These are phyloP conservation scores for Gamarada debralockiae DNA, from an alignment of 495 filamentous ascomycete species.

Conservation along the genomic window DNA sequence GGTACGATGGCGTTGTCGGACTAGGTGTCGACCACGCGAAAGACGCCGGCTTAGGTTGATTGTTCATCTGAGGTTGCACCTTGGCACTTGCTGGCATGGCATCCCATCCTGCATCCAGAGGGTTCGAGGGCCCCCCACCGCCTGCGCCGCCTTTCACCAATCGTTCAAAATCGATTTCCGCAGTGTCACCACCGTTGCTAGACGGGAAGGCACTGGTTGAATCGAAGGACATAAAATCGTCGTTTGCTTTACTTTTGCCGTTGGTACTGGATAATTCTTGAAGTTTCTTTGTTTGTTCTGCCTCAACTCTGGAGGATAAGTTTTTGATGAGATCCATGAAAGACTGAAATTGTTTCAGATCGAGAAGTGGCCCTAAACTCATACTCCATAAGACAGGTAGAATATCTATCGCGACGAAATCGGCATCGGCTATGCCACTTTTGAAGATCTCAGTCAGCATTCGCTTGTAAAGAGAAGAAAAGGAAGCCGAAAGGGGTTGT, in stretches of 20 bases:
- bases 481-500: too few species aligned
- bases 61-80: constrained; percentile 20
- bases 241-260: constrained; percentile 31
- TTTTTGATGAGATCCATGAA: constrained; percentile 86
- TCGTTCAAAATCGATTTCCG: constrained; percentile 75
- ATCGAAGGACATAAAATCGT: constrained; percentile 60
- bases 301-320: constrained; percentile 75
- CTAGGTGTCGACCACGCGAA: constrained; percentile 61
- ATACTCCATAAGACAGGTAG: constrained; percentile 89
- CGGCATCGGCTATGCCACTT: constrained; percentile 75
- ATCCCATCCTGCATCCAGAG: constrained; percentile 44
- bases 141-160: constrained; percentile 69
- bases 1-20: constrained; percentile 25
- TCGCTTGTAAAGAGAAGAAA: too few species aligned
- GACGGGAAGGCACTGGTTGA: constrained; percentile 43
- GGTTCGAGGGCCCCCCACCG: constrained; percentile 19
- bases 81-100: constrained; percentile 22
- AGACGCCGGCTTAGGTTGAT: constrained; percentile 29
- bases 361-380: constrained; percentile 82
- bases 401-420: constrained; percentile 91
- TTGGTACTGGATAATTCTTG: constrained; percentile 65
- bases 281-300: constrained; percentile 82
- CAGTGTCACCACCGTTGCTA: constrained; percentile 35
- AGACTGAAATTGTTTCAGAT: constrained; percentile 78
- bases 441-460: too few species aligned